Percentiles rank a stretch among this genome's conserved stretches.
These are phyloP conservation scores for Goniomonas avonlea DNA, from an alignment of 78 protist genomes.

Conservation along the genomic window DNA sequence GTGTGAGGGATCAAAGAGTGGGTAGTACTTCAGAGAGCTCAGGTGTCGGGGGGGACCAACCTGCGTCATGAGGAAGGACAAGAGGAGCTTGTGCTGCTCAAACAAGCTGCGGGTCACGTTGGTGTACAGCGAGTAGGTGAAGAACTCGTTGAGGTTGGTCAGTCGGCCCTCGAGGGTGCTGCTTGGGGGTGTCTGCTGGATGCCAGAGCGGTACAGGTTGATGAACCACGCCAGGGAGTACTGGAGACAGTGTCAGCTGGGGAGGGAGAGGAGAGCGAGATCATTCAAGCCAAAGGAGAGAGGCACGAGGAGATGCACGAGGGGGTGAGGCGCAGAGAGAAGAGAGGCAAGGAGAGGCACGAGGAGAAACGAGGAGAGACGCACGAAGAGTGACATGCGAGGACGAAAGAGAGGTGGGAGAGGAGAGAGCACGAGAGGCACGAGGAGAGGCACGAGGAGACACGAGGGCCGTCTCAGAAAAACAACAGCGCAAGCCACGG, in stretches of 20 bases:
- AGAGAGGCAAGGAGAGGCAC: too few species aligned
- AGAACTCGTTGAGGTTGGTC: background rate
- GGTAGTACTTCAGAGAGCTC: background rate
- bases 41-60: background rate
- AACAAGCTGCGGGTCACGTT: constrained; percentile 60
- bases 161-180: constrained; percentile 19
- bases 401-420: too few species aligned
- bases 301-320: too few species aligned
- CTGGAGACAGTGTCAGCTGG: too few species aligned
- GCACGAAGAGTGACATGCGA: constrained; percentile 2
- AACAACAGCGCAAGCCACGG: too few species aligned
- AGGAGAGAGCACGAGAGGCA: too few species aligned
- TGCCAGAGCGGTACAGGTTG: constrained; percentile 32
- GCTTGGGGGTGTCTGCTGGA: background rate
- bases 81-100: constrained; percentile 60
- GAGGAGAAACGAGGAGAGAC: too few species aligned
- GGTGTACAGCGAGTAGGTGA: constrained; percentile 38
- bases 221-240: constrained; percentile 54
- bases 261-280: too few species aligned
- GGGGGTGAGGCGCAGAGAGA: too few species aligned
- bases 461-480: too few species aligned
- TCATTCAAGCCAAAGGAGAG: too few species aligned
- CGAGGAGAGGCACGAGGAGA: too few species aligned
- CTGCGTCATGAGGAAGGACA: constrained; percentile 34
- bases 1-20: background rate